These are phyloP conservation scores for Ambrosiella cleistominuta DNA, from an alignment of 2,329 filamentous ascomycete genomes.

Conservation along the genomic window DNA sequence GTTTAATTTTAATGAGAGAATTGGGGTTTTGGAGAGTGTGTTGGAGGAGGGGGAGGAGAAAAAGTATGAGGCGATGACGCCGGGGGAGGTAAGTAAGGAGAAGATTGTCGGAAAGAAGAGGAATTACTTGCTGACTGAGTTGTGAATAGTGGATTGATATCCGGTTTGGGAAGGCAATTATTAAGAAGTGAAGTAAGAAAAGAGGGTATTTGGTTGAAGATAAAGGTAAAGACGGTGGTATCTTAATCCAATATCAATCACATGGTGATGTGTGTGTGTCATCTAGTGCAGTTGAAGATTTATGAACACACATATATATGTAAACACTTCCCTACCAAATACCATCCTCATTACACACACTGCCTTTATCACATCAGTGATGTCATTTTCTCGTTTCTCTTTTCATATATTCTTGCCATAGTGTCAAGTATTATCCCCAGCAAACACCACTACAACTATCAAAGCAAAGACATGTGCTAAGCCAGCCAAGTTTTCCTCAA, in stretches of 20 bases:
- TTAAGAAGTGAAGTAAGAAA: background rate
- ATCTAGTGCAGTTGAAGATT: too few relatives aligned
- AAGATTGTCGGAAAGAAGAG: background rate
- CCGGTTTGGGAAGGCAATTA: background rate
- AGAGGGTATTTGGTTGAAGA: background rate
- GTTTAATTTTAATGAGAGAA: constrained; percentile 33
- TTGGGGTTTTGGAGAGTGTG: background rate
- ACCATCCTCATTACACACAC: too few relatives aligned
- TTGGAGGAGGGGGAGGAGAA: background rate
- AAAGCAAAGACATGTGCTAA: too few relatives aligned
- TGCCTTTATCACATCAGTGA: too few relatives aligned
- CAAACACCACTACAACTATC: too few relatives aligned
- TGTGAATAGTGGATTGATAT: background rate
- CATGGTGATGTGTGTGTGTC: too few relatives aligned
- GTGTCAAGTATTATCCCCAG: too few relatives aligned
- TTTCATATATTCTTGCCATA: too few relatives aligned
- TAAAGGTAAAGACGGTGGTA: background rate
- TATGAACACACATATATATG: too few relatives aligned
- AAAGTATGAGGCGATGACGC: background rate
- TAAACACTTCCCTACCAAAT: too few relatives aligned
- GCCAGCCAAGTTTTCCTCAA: too few relatives aligned
- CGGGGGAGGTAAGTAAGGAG: background rate
- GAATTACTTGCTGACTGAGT: background rate
- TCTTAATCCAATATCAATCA: background rate
- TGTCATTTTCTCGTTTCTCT: too few relatives aligned